Base-by-base conservation (phyloP, 176 grass and related monocot genomes). In the Musa beccarii region DNA sequence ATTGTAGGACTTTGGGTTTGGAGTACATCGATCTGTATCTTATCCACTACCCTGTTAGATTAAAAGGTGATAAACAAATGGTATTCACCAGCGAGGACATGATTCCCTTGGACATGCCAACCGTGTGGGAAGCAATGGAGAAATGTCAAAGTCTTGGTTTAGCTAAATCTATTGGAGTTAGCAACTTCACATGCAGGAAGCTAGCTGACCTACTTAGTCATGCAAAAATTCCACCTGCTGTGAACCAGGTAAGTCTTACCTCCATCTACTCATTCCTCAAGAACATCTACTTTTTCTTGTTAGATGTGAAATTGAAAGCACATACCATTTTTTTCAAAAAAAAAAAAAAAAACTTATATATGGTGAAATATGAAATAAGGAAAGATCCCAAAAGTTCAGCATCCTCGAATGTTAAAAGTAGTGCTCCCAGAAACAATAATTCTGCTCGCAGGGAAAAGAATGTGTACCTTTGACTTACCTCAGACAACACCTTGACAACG, bases 41-140 rank as follows among this genome's bases (percentile, higher is more conserved):
- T 3, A 71, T 71, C 17, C 68, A 71, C 49, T 52, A 3, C 22
- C 68, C 68, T 9, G 49, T 71, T 16, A 71, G 68, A 21, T n/a
- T 71, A 11, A 22, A 52, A 51, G 68, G 68, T 6, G 16, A 52
- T 1, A 71, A 71, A 49, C 20, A 9, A 8, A 71, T 71, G 49
- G 49, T 12, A 11, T 88, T 92, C 73, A 75, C 80, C 3, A 49
- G 52, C 10, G 83, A 86, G 1, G 86, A 85, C 63, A 79, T 92
- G 51, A 54, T 73, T 43, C 34, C 34, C 3, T 2, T 26, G 68
- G 83, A 92, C 83, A 81, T 83, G 77, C 22, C 10, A 4, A 64
- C 6, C 21, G 85, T 90, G 53, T 90, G 88, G 88, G 76, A 77
- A 67, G 88, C 82, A 79, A 90, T 89, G 89, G 89, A 92, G 69